Evolutionary conservation across 257 asterid species (phyloP), one percentile per base, ranked within the genome.

Genomic region (Catharanthus roseus): DNA sequence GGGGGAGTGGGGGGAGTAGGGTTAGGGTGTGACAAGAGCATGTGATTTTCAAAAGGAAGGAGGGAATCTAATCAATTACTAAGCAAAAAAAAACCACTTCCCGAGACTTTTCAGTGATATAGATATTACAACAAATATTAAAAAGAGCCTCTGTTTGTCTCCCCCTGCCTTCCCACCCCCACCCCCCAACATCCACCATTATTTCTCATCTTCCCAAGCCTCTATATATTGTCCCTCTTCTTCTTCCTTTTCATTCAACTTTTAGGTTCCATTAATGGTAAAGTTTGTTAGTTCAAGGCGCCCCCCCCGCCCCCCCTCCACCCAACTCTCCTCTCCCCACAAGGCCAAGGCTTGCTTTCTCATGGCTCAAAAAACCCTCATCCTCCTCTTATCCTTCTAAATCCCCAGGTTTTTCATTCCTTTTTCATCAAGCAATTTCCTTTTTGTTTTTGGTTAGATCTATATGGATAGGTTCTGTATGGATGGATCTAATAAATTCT

Each of bases 41-140:
- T 88, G 95, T 86, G 95, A 86, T 74, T 72, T 76, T 75, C 45
- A 47, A 58, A 73, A 38, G 42, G 64, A 9, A 23, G 69, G 45
- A 78, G 83, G 83, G 88, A 84, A 88, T 86, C 95, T 79, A 82
- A 78, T 81, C 83, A 78, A 84, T 81, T 78, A 72, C 78, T 64
- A 65, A 36, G 51, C 65, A 78, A 61, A 42, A 62, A 38, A 38
- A 38, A 38, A 38, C 77, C 77, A 70, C 67, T 85, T 79, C 79
- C 80, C 82, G 61, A 77, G 74, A 72, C 83, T 72, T 81, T 75
- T 80, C 81, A 70, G 58, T 72, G 65, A 45, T 60, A 58, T 47
- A 62, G 49, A 69, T 67, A 74, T 38, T 56, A 72, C n/a, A n/a
- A n/a, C n/a, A n/a, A n/a, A n/a, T n/a, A n/a, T n/a, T n/a, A 71